Percentiles rank a stretch among this genome's conserved stretches.
These are phyloP conservation scores for Cyberlindnera amylophila DNA, from an alignment of 805 yeast species.

Conservation along the genomic window DNA sequence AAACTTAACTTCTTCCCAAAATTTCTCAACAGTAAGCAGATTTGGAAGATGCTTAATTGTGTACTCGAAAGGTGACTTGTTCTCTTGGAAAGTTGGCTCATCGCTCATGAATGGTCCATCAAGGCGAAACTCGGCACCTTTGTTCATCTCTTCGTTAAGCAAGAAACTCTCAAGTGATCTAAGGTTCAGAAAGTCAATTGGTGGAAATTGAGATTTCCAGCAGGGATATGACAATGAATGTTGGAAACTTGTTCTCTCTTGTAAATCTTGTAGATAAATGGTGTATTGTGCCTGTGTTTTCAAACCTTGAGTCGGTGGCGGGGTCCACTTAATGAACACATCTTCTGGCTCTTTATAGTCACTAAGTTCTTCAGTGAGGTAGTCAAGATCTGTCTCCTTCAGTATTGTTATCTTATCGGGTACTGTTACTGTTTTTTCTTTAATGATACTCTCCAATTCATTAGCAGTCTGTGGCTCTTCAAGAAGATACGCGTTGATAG, in stretches of 20 bases:
- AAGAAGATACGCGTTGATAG: not conserved
- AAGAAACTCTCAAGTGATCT: slow-evolving; percentile 1
- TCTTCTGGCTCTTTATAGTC: not conserved
- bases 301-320: too few relatives aligned
- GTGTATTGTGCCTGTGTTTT: not conserved
- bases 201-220: not conserved
- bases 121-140: slow-evolving; percentile 18
- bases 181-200: not conserved
- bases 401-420: slow-evolving; percentile 1
- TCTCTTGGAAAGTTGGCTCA: slow-evolving; percentile 18
- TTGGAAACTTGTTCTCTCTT: too few relatives aligned
- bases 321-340: not conserved
- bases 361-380: slow-evolving; percentile 4
- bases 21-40: not conserved
- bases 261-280: not conserved
- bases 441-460: not conserved
- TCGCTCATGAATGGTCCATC: slow-evolving; percentile 19
- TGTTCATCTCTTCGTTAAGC: slow-evolving; percentile 15
- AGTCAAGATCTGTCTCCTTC: slow-evolving; percentile 2
- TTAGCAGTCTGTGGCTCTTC: not conserved
- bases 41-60: not conserved
- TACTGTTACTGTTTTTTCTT: not conserved
- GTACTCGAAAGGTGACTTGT: slow-evolving; percentile 11
- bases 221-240: not conserved
- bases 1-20: not conserved